Conservation (phyloP, 208 protist species). For the Acanthamoeba divionensis region DNA sequence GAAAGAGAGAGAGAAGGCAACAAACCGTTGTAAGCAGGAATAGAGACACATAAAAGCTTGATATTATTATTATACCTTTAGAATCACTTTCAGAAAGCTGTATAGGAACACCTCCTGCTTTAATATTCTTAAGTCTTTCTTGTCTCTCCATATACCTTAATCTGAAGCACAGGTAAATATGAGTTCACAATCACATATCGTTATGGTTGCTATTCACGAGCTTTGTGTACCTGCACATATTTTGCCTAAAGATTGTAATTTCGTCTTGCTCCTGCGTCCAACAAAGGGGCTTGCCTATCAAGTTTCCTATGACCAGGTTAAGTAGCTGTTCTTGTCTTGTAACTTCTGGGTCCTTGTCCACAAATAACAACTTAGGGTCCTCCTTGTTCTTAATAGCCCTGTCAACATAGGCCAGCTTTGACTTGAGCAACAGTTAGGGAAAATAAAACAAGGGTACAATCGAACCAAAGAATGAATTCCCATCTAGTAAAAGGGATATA, state of each 20-base stretch:
- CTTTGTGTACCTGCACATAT: not conserved
- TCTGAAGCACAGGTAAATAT: too few relatives aligned
- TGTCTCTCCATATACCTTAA: not conserved
- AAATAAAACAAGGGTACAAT: too few relatives aligned
- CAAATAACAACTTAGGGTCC: not conserved
- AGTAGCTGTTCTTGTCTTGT: not conserved
- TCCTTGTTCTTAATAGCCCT: not conserved
- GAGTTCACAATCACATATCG: too few relatives aligned
- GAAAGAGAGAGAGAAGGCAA: too few relatives aligned
- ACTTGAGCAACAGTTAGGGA: not conserved
- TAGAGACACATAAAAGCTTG: too few relatives aligned
- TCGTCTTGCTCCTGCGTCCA: conserved; percentile 32
- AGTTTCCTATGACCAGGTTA: not conserved
- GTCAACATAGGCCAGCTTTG: not conserved
- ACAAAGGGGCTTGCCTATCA: not conserved
- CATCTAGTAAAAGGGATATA: not conserved
- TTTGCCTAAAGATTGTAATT: not conserved
- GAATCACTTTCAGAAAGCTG: not conserved
- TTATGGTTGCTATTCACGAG: too few relatives aligned
- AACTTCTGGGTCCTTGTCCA: not conserved
- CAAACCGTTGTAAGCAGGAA: too few relatives aligned
- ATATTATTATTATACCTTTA: too few relatives aligned
- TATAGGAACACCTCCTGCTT: not conserved
- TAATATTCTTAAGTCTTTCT: not conserved
- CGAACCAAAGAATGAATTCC: too few relatives aligned